A percentile compares a stretch with the other conserved stretches of the same genome.
These are phyloP conservation scores for Mucor lusitanicus DNA, from an alignment of 371 early-diverging fungal species.

Conservation along the genomic window DNA sequence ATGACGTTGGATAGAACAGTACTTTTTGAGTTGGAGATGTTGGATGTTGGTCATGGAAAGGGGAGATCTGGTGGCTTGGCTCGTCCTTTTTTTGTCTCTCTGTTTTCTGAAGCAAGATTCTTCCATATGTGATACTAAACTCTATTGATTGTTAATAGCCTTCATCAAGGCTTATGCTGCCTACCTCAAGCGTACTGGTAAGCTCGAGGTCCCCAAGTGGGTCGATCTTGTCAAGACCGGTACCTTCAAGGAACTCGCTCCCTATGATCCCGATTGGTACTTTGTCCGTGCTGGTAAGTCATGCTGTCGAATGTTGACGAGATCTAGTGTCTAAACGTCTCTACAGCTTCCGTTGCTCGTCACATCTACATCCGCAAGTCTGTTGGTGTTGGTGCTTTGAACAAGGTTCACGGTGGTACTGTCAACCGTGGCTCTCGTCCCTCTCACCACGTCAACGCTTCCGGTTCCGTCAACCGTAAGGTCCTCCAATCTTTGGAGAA, in stretches of 20 bases:
- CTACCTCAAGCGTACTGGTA: constrained; percentile 95
- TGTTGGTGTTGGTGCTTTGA: constrained; percentile 93
- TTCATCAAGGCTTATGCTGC: constrained; percentile 97
- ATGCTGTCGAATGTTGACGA: background rate
- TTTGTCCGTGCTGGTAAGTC: constrained; percentile 89
- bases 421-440: constrained; percentile 93
- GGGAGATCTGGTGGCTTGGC: constrained; percentile 24
- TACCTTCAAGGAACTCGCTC: constrained; percentile 93
- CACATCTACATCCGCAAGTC: constrained; percentile 94
- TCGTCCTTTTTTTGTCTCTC: constrained; percentile 4
- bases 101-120: background rate
- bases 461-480: constrained; percentile 92
- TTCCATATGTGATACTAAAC: background rate
- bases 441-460: constrained; percentile 83
- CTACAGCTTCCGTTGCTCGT: constrained; percentile 88
- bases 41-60: background rate
- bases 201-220: constrained; percentile 97
- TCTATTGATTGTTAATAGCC: constrained; percentile 22
- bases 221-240: constrained; percentile 97
- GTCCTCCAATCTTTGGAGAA: constrained; percentile 95
- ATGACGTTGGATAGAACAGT: background rate
- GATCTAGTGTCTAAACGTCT: background rate
- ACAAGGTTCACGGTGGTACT: constrained; percentile 89
- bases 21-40: background rate
- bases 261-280: constrained; percentile 98